phyloP scores from a whole-genome alignment of 2,329 filamentous ascomycete species.

The Alternaria metachromatica region DNA sequence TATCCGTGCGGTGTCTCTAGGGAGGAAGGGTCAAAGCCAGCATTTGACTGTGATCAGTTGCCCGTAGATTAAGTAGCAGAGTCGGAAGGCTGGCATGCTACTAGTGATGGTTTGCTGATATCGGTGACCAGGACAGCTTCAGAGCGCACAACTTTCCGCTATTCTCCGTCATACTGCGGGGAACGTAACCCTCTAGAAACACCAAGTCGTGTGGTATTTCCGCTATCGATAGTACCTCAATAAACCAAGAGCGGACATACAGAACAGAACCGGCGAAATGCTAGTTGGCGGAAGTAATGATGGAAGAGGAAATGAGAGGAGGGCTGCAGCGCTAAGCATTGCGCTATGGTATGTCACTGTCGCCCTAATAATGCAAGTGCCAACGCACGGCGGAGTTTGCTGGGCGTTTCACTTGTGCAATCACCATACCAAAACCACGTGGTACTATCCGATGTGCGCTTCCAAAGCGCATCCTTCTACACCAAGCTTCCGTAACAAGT shows the following conservation, averaged over 20 bases:
- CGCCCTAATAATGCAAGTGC: conserved; percentile 3
- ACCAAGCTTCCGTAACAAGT: conserved; percentile 4
- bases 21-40: neutral
- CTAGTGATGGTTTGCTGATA: neutral
- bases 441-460: neutral
- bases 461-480: neutral
- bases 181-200: neutral
- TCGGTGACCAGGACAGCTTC: neutral
- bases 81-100: neutral
- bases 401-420: conserved; percentile 20
- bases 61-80: neutral
- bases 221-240: neutral
- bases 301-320: conserved; percentile 7
- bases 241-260: neutral
- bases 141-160: neutral
- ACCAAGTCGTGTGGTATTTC: neutral
- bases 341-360: conserved; percentile 4
- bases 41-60: neutral
- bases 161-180: neutral
- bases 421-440: neutral
- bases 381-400: conserved; percentile 8
- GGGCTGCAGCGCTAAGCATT: conserved; percentile 18
- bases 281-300: conserved; percentile 17
- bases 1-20: neutral
- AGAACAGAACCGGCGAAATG: conserved; percentile 11